A percentile compares a stretch with the other conserved stretches of the same genome.
phyloP scores from a whole-genome alignment of 2,329 filamentous ascomycete species.

The Helminthosporium solani region DNA sequence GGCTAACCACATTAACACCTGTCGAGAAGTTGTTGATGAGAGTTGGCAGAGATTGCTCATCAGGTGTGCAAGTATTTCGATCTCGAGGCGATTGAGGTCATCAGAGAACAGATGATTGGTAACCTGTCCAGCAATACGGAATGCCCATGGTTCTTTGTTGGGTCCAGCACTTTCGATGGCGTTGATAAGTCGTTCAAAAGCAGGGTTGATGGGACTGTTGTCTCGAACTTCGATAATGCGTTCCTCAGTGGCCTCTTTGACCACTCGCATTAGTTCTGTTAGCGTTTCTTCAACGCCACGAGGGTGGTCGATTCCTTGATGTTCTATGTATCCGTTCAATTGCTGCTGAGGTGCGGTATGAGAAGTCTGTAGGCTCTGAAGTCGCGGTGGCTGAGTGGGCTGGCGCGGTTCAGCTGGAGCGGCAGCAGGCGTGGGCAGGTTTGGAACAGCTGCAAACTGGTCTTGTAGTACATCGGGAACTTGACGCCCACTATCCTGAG shows the following conservation, averaged over 20 bases:
- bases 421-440: constrained; percentile 62
- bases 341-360: constrained; percentile 49
- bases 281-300: constrained; percentile 57
- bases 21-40: constrained; percentile 58
- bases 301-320: constrained; percentile 38
- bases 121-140: constrained; percentile 57
- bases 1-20: constrained; percentile 53
- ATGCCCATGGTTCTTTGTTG: constrained; percentile 58
- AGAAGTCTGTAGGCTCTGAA: constrained; percentile 39
- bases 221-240: constrained; percentile 59
- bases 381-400: constrained; percentile 51
- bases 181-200: constrained; percentile 59
- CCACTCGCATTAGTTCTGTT: constrained; percentile 57
- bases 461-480: constrained; percentile 65
- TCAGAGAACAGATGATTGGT: constrained; percentile 59
- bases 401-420: constrained; percentile 62
- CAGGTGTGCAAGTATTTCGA: constrained; percentile 63
- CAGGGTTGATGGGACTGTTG: constrained; percentile 56
- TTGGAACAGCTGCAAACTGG: constrained; percentile 59
- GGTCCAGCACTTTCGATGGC: constrained; percentile 54
- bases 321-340: constrained; percentile 62
- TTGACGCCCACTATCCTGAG: constrained; percentile 61
- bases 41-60: constrained; percentile 63
- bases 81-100: constrained; percentile 56
- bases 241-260: constrained; percentile 59